These are phyloP conservation scores for Leccinum longicurvipes DNA, from an alignment of 768 basidiomycete genomes.

Conservation along the genomic window DNA sequence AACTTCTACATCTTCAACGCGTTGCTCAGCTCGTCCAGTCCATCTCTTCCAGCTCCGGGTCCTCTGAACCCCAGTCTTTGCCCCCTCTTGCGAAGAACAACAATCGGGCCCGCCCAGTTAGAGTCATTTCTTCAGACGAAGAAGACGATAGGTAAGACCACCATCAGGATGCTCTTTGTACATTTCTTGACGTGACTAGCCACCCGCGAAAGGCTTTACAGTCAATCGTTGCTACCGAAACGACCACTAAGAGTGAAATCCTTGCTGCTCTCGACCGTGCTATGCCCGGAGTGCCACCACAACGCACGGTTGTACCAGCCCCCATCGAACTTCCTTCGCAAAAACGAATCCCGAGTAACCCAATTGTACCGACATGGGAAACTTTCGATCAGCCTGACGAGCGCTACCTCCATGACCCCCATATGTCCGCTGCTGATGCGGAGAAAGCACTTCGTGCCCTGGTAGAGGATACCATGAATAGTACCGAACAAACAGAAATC, in stretches of 20 bases:
- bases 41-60: slow-evolving; percentile 21
- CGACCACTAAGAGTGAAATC: slow-evolving; percentile 13
- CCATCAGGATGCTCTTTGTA: not conserved
- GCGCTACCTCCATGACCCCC: slow-evolving; percentile 26
- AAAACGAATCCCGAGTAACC: slow-evolving; percentile 14
- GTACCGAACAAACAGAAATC: slow-evolving; percentile 45
- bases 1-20: not conserved
- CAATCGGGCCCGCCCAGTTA: slow-evolving; percentile 11
- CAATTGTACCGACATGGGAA: slow-evolving; percentile 23
- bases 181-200: slow-evolving; percentile 8
- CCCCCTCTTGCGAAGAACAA: slow-evolving; percentile 3
- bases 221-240: not conserved
- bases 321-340: slow-evolving; percentile 30
- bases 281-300: slow-evolving; percentile 6
- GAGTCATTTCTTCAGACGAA: slow-evolving; percentile 33
- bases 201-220: slow-evolving; percentile 1
- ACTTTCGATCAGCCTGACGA: slow-evolving; percentile 31
- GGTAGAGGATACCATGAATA: slow-evolving; percentile 60
- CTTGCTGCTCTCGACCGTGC: slow-evolving; percentile 27
- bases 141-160: slow-evolving; percentile 16
- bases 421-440: slow-evolving; percentile 52
- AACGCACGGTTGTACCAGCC: slow-evolving; percentile 28
- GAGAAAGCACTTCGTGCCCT: slow-evolving; percentile 78
- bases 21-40: slow-evolving; percentile 13
- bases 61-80: slow-evolving; percentile 21